phyloP scores from a whole-genome alignment of 2,329 filamentous ascomycete species.

The Arthrobotrys musiformis region DNA sequence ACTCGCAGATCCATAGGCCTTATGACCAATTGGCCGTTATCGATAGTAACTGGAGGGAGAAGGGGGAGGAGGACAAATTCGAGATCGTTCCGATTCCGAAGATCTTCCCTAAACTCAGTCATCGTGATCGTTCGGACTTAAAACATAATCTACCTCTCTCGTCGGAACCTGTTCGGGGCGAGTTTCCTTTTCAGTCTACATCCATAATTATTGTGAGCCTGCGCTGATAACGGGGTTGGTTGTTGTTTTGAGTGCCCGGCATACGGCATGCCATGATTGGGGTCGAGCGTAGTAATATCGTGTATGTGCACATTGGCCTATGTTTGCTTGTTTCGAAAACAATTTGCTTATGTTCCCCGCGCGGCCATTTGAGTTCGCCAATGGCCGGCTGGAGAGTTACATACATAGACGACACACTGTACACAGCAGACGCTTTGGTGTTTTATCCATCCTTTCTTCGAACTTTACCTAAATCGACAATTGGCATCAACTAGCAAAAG shows the following conservation, averaged over 20 bases:
- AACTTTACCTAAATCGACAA: slow-evolving; percentile 35
- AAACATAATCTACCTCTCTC: neutral
- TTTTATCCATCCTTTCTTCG: slow-evolving; percentile 1
- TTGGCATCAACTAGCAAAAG: slow-evolving; percentile 26
- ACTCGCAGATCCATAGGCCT: slow-evolving; percentile 19
- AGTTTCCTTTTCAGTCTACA: slow-evolving; percentile 18
- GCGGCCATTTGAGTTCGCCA: slow-evolving; percentile 1
- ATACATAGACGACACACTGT: slow-evolving; percentile 29
- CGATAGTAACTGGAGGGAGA: neutral
- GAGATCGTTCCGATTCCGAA: neutral
- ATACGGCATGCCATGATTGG: neutral
- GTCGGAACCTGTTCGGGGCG: slow-evolving; percentile 21
- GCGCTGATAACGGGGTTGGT: neutral
- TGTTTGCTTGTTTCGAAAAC: slow-evolving; percentile 48
- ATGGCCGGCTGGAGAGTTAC: neutral
- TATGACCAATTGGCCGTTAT: slow-evolving; percentile 25
- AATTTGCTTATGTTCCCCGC: slow-evolving; percentile 7
- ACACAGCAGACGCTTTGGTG: slow-evolving; percentile 41
- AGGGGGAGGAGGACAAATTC: neutral
- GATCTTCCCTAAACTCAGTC: neutral
- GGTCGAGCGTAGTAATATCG: neutral
- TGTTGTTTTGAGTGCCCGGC: neutral
- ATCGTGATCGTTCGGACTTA: slow-evolving; percentile 23
- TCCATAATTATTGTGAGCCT: neutral
- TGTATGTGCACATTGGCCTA: neutral